A percentile compares a stretch with the other conserved stretches of the same genome.
phyloP scores from a whole-genome alignment of 2,329 filamentous ascomycete species.

The Trichothecium sympodiale region DNA sequence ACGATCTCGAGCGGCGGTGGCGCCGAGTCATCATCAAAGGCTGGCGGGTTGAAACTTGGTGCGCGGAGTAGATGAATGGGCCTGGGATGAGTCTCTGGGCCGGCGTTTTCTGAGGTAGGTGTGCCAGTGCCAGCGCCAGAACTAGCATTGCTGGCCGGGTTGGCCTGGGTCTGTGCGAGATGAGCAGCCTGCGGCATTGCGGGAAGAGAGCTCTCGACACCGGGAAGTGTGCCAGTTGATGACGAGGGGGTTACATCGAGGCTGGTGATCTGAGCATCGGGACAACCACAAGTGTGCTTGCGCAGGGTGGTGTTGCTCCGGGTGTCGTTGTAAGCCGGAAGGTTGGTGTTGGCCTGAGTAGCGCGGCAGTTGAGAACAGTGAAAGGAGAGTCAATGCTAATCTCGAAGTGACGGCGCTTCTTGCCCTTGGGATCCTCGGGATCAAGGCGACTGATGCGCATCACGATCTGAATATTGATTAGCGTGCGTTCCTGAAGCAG shows the following conservation, averaged over 20 bases:
- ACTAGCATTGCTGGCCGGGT: slow-evolving; percentile 12
- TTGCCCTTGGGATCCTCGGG: slow-evolving; percentile 57
- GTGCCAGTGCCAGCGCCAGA: too few species aligned
- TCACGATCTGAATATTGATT: slow-evolving; percentile 55
- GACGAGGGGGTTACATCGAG: slow-evolving; percentile 61
- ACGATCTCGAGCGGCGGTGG: slow-evolving; percentile 21
- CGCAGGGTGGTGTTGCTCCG: slow-evolving; percentile 35
- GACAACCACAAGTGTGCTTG: slow-evolving; percentile 41
- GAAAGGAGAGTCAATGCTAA: slow-evolving; percentile 91
- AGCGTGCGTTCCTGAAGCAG: slow-evolving; percentile 2
- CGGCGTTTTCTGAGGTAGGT: slow-evolving; percentile 6
- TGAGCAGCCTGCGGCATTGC: slow-evolving; percentile 47
- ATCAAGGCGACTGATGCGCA: slow-evolving; percentile 80
- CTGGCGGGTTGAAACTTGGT: slow-evolving; percentile 79
- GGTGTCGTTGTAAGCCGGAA: slow-evolving; percentile 61
- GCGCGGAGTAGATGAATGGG: slow-evolving; percentile 77
- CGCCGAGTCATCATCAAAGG: slow-evolving; percentile 63
- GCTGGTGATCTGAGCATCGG: slow-evolving; percentile 35
- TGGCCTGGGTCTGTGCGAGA: slow-evolving; percentile 24
- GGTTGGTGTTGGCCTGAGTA: slow-evolving; percentile 78
- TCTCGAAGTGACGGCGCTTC: slow-evolving; percentile 84
- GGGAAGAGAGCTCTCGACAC: slow-evolving; percentile 28
- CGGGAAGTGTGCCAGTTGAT: slow-evolving; percentile 36
- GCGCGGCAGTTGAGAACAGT: slow-evolving; percentile 87
- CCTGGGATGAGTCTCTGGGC: slow-evolving; percentile 28